These are phyloP conservation scores for Hyparrhenia diplandra DNA, from an alignment of 176 grass and related monocot genomes.

Conservation along the genomic window DNA sequence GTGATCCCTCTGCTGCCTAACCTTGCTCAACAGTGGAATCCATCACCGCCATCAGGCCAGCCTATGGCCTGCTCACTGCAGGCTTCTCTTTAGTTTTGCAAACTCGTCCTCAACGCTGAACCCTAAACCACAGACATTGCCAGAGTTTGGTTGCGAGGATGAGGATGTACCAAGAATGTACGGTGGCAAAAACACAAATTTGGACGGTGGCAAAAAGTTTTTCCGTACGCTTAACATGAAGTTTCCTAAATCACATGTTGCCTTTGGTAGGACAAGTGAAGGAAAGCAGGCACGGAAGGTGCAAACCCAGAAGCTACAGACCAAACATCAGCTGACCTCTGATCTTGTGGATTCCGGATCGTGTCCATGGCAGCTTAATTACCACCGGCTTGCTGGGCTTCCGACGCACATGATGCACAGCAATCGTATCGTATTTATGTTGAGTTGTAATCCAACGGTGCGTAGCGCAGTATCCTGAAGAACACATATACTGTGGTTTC, in stretches of 20 bases:
- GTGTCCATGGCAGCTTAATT: background rate
- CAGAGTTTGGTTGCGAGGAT: background rate
- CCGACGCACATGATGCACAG: background rate
- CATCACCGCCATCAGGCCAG: background rate
- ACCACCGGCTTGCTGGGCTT: background rate
- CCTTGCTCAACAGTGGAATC: background rate
- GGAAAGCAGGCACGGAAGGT: no score
- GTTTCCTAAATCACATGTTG: constrained; percentile 32
- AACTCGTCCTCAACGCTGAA: background rate
- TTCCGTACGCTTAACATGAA: background rate
- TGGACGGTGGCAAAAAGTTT: background rate
- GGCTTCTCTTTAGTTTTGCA: background rate
- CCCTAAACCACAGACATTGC: background rate
- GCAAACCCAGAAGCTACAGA: no score
- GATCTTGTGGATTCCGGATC: constrained; percentile 51
- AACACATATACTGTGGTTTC: background rate
- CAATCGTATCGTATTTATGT: background rate
- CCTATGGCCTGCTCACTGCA: background rate
- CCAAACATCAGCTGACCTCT: constrained; percentile 1
- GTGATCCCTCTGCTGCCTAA: background rate
- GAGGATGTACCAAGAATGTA: background rate
- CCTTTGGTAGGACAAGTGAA: constrained; percentile 16
- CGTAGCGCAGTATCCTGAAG: background rate
- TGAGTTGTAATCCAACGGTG: background rate
- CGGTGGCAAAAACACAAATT: background rate